Conservation (phyloP, 345 rosid species). For the rapeseed (Brassica napus) region Da-Ae NC_063446.1:4351501-4352000, state of each 20-base stretch:
- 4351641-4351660: slow-evolving; percentile 37
- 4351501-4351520: background rate
- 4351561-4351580: slow-evolving; percentile 22
- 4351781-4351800: slow-evolving; percentile 21
- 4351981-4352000: slow-evolving; percentile 20
- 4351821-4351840: background rate
- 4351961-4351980: slow-evolving; percentile 3
- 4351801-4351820: slow-evolving; percentile 25
- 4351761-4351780: slow-evolving; percentile 27
- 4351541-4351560: background rate
- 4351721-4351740: slow-evolving; percentile 84
- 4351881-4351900: slow-evolving; percentile 7
- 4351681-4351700: slow-evolving; percentile 30
- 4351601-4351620: background rate
- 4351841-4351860: background rate
- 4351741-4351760: slow-evolving; percentile 60
- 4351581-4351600: slow-evolving; percentile 20
- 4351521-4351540: background rate
- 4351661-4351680: slow-evolving; percentile 50
- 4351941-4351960: background rate
- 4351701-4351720: slow-evolving; percentile 51
- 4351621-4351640: slow-evolving; percentile 43
- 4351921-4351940: slow-evolving; percentile 1
- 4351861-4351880: background rate
- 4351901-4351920: slow-evolving; percentile 26